Evolutionary conservation across 2,329 filamentous ascomycete species (phyloP).

Genomic region (Venturia effusa): DNA sequence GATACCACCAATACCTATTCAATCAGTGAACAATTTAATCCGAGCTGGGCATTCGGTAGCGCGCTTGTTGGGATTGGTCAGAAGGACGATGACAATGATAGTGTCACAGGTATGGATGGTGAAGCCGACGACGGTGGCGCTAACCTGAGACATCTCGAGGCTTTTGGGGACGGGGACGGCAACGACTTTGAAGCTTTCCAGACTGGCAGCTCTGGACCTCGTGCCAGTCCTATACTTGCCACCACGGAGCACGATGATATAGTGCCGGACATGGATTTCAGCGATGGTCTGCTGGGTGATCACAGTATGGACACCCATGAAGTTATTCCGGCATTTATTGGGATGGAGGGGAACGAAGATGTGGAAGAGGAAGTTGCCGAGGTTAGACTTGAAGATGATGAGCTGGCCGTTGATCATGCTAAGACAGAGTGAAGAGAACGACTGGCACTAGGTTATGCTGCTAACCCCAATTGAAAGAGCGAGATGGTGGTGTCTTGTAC

Average conservation of each 20-base stretch:
- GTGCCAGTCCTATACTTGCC: background rate
- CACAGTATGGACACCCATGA: background rate
- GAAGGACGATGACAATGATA: conserved; percentile 1
- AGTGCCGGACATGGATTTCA: background rate
- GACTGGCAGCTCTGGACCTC: background rate
- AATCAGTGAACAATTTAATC: background rate
- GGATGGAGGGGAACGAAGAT: background rate
- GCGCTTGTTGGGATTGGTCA: background rate
- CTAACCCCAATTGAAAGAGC: too few species aligned
- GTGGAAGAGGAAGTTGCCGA: background rate
- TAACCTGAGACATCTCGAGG: background rate
- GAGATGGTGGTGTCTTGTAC: background rate
- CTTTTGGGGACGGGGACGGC: background rate
- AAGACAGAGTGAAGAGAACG: background rate
- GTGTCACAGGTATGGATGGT: background rate
- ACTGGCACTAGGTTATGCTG: too few species aligned
- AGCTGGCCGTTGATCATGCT: background rate
- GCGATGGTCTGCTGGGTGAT: background rate
- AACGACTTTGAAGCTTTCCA: background rate
- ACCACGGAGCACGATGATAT: background rate
- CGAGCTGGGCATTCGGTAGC: background rate
- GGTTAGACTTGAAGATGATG: background rate
- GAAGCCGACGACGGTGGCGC: background rate
- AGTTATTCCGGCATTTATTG: background rate
- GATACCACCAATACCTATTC: background rate